phyloP scores from a whole-genome alignment of 495 filamentous ascomycete genomes.

The Immersiella caudata region DNA sequence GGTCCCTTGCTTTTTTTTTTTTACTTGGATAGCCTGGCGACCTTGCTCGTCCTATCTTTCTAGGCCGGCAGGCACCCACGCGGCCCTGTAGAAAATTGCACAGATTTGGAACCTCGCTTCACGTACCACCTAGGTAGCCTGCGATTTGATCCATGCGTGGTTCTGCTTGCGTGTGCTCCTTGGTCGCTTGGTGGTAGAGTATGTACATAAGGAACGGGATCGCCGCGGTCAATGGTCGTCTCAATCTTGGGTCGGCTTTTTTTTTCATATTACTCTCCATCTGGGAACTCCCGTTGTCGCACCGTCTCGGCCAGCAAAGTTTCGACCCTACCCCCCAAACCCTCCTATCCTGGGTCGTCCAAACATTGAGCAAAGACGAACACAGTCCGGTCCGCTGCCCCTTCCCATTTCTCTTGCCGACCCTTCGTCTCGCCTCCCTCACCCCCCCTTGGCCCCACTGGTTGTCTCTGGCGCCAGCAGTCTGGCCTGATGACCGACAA shows the following conservation, averaged over 20 bases:
- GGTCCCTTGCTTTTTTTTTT: background rate
- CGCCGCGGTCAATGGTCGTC: background rate
- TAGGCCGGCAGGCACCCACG: background rate
- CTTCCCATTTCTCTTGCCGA: slow-evolving; percentile 13
- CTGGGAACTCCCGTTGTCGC: background rate
- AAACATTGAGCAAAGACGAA: background rate
- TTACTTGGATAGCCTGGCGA: background rate
- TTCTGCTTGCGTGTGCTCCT: no score
- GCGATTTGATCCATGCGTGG: no score
- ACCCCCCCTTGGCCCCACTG: background rate
- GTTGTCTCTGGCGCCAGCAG: slow-evolving; percentile 4
- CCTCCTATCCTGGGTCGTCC: background rate
- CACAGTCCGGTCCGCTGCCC: slow-evolving; percentile 12
- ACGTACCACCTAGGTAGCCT: no score
- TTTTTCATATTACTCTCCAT: background rate
- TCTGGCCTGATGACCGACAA: slow-evolving; percentile 11
- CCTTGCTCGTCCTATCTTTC: background rate
- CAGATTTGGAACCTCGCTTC: no score
- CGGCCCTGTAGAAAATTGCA: no score
- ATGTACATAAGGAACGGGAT: no score
- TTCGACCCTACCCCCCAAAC: background rate
- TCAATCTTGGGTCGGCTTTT: background rate
- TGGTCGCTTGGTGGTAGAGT: no score
- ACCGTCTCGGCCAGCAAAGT: background rate
- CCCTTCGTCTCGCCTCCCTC: background rate